A percentile compares a stretch with the other conserved stretches of the same genome.
Conservation (phyloP, 2,329 filamentous ascomycete species). For the Scolecobasidium constrictum region DNA sequence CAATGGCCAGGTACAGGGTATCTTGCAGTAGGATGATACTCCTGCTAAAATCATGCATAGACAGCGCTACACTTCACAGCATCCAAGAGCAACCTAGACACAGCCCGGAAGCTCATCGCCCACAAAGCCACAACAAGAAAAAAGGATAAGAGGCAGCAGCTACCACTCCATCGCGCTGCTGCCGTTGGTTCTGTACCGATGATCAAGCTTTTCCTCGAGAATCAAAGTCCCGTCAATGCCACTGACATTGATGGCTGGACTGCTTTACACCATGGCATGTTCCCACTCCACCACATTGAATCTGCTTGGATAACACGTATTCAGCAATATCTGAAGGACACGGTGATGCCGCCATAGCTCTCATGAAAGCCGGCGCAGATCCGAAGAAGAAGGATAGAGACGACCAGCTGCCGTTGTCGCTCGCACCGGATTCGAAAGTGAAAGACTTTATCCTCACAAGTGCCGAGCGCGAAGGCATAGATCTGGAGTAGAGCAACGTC, state of each 20-base stretch:
- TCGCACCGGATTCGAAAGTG: constrained; percentile 80
- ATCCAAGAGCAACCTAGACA: constrained; percentile 79
- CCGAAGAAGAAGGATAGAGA: constrained; percentile 63
- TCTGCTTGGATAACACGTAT: not conserved
- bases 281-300: too few relatives aligned
- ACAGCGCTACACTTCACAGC: constrained; percentile 86
- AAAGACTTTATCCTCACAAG: constrained; percentile 50
- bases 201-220: constrained; percentile 65
- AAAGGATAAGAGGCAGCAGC: constrained; percentile 78
- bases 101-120: constrained; percentile 65
- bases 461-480: constrained; percentile 78
- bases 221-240: constrained; percentile 71
- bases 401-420: constrained; percentile 61
- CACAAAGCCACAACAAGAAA: constrained; percentile 68
- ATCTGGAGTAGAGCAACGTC: constrained; percentile 29
- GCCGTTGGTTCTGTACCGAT: constrained; percentile 85
- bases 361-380: constrained; percentile 80
- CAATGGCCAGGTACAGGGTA: constrained; percentile 48
- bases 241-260: constrained; percentile 77
- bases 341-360: constrained; percentile 68
- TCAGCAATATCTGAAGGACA: constrained; percentile 59
- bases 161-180: constrained; percentile 83
- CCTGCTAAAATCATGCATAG: too few relatives aligned
- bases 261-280: constrained; percentile 65
- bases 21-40: too few relatives aligned